Conservation (phyloP, 352 stramenopile genomes). For the Globisporangium irregulare region DNA sequence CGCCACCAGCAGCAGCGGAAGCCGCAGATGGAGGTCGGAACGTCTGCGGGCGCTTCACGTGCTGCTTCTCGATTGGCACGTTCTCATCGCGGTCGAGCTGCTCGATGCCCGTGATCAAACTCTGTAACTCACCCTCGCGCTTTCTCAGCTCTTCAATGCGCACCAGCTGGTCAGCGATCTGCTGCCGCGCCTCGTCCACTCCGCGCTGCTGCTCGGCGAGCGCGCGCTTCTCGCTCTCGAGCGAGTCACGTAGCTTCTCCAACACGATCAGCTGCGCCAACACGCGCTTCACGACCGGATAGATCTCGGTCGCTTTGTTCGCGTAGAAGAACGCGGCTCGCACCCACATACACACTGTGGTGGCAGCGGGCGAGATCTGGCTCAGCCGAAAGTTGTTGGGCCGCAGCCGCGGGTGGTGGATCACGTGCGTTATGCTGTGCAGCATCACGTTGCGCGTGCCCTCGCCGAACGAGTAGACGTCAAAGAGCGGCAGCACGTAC, state of each 20-base stretch:
- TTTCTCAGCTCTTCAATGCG: constrained; percentile 15
- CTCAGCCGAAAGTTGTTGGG: constrained; percentile 60
- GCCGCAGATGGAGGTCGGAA: constrained; percentile 29
- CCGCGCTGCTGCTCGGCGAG: constrained; percentile 20
- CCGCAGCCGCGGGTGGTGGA: constrained; percentile 70
- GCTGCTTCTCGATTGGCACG: constrained; percentile 50
- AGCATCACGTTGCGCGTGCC: constrained; percentile 58
- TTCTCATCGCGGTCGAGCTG: constrained; percentile 55
- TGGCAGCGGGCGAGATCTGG: constrained; percentile 58
- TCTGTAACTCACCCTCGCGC: constrained; percentile 33
- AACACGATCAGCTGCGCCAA: constrained; percentile 54
- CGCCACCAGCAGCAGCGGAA: constrained; percentile 10
- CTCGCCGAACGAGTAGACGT: constrained; percentile 77
- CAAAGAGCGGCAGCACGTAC: constrained; percentile 76
- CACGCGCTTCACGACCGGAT: constrained; percentile 51
- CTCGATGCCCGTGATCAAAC: constrained; percentile 63
- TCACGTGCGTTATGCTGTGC: constrained; percentile 57
- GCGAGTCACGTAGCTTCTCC: constrained; percentile 37
- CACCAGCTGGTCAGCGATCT: constrained; percentile 7
- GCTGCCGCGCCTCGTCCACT: constrained; percentile 20
- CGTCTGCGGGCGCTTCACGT: constrained; percentile 48
- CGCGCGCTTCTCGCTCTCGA: constrained; percentile 26
- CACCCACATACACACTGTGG: constrained; percentile 66
- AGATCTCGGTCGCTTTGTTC: constrained; percentile 63
- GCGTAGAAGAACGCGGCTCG: constrained; percentile 72